These are phyloP conservation scores for Apophysomyces trapeziformis DNA, from an alignment of 371 early-diverging fungal species.

Conservation along the genomic window DNA sequence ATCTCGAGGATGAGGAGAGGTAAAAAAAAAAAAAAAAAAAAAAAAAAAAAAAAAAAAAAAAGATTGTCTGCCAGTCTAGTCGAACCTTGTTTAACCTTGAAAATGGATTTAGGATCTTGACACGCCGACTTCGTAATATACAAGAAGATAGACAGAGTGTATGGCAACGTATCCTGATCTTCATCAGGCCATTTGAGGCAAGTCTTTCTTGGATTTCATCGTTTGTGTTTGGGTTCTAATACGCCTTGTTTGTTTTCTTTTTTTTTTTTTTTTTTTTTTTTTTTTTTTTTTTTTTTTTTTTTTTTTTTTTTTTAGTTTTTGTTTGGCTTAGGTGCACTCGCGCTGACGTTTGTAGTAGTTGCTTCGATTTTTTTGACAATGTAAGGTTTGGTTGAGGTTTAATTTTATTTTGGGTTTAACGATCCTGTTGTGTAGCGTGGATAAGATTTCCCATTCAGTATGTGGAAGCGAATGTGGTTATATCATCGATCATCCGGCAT, in stretches of 20 bases:
- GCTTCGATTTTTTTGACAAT: constrained; percentile 61
- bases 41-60: not conserved
- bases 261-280: constrained; percentile 15
- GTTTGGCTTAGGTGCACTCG: constrained; percentile 38
- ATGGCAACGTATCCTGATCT: constrained; percentile 28
- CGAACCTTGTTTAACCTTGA: not conserved
- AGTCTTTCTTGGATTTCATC: not conserved
- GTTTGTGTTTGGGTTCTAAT: too few species aligned
- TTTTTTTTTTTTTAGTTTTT: constrained; percentile 30
- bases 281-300: constrained; percentile 9
- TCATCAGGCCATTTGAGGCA: constrained; percentile 52
- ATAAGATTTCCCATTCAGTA: constrained; percentile 58
- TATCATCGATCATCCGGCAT: constrained; percentile 57
- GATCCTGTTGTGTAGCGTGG: constrained; percentile 32
- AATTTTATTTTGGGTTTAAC: constrained; percentile 8
- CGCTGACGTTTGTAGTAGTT: constrained; percentile 38
- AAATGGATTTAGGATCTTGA: constrained; percentile 30
- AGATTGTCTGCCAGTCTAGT: not conserved
- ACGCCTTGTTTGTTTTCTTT: not conserved
- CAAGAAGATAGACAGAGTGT: constrained; percentile 34
- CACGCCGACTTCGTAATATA: constrained; percentile 35
- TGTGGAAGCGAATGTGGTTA: constrained; percentile 74
- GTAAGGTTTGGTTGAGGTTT: constrained; percentile 28
- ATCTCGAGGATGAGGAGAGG: constrained; percentile 56
- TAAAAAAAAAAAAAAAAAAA: constrained; percentile 16